phyloP scores from a whole-genome alignment of 176 grass and related monocot species.

The Puya raimondii region DNA sequence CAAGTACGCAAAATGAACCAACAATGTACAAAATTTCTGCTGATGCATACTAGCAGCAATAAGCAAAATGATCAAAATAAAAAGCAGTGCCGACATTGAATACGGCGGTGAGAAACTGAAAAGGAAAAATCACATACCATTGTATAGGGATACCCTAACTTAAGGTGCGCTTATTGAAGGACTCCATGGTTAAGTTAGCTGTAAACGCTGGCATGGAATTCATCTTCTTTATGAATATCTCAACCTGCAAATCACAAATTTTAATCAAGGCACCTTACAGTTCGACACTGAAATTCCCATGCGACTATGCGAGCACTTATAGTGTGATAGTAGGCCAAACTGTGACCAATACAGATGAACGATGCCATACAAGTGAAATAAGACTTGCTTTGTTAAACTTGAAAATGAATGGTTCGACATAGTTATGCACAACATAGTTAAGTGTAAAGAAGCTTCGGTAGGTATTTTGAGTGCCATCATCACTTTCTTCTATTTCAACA shows the following conservation, averaged over 20 bases:
- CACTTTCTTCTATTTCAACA: too few relatives aligned
- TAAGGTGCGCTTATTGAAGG: conserved; percentile 86
- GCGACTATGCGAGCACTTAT: background rate
- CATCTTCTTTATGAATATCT: conserved; percentile 83
- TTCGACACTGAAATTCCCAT: background rate
- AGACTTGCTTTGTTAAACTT: too few relatives aligned
- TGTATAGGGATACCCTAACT: conserved; percentile 19
- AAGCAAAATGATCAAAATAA: background rate
- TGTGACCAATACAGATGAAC: background rate
- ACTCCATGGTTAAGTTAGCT: conserved; percentile 90
- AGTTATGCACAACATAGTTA: too few relatives aligned
- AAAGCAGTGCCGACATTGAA: background rate
- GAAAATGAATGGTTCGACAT: too few relatives aligned
- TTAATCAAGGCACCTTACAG: background rate
- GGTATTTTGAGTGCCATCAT: too few relatives aligned
- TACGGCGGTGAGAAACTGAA: background rate
- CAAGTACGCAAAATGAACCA: background rate
- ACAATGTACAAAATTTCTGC: background rate
- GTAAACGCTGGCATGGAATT: conserved; percentile 89
- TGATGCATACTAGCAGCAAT: background rate
- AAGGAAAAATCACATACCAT: background rate
- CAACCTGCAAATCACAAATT: conserved; percentile 48
- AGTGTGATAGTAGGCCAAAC: conserved; percentile 6
- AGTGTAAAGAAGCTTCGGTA: too few relatives aligned
- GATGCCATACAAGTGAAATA: too few relatives aligned